Evolutionary conservation across 1,284 basidiomycete genomes (phyloP).

Genomic region (Lentinus polychrous): DNA sequence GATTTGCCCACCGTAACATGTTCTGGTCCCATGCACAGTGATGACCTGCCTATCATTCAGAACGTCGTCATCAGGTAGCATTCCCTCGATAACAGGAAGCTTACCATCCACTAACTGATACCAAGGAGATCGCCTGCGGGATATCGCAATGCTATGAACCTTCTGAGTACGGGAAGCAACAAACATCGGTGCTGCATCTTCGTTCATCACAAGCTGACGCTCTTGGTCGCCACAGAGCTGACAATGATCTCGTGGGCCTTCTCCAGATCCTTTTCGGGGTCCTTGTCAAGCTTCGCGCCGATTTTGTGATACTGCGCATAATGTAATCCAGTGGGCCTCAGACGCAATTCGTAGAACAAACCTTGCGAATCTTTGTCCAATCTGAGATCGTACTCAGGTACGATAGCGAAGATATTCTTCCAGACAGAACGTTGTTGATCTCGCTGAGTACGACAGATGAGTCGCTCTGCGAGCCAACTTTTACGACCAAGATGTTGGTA

Average conservation of each 20-base stretch:
- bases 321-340: no score
- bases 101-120: no score
- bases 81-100: no score
- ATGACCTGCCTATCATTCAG: no score
- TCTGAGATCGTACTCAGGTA: conserved; percentile 51
- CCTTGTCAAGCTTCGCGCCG: conserved; percentile 36
- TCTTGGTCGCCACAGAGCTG: conserved; percentile 79
- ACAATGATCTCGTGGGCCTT: conserved; percentile 59
- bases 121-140: no score
- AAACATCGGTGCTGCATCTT: no score
- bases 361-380: conserved; percentile 71
- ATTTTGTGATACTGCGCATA: conserved; percentile 68
- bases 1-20: no score
- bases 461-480: conserved; percentile 41
- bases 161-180: no score
- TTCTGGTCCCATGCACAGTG: no score
- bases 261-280: conserved; percentile 29
- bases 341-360: conserved; percentile 21
- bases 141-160: no score
- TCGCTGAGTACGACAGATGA: conserved; percentile 32
- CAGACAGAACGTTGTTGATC: conserved; percentile 55
- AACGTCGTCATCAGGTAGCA: no score
- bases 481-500: conserved; percentile 68
- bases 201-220: conserved; percentile 44
- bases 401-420: conserved; percentile 41